Evolutionary conservation across 371 early-diverging fungal genomes (phyloP).

Genomic region (Mucor ambiguus): DNA sequence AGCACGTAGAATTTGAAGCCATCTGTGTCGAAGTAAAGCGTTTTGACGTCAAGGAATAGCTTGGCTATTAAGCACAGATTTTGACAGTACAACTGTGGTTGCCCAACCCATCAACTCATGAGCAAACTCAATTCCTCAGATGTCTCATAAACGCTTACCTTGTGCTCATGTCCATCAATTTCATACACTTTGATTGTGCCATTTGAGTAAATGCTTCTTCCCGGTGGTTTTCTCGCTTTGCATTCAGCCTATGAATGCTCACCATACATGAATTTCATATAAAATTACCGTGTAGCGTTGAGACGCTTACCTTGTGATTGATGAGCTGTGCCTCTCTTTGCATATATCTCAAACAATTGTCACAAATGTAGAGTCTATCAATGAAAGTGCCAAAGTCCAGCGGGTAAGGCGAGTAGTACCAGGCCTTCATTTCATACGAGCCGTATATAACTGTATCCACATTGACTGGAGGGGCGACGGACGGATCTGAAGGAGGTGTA

Average conservation of each 20-base stretch:
- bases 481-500: slow-evolving; percentile 28
- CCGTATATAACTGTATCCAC: slow-evolving; percentile 66
- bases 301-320: slow-evolving; percentile 50
- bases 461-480: slow-evolving; percentile 36
- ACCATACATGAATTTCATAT: neutral
- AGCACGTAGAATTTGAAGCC: slow-evolving; percentile 97
- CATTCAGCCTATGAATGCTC: slow-evolving; percentile 46
- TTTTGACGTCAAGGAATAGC: slow-evolving; percentile 98
- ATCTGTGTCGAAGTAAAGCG: slow-evolving; percentile 97
- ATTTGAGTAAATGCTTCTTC: slow-evolving; percentile 86
- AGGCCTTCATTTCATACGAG: slow-evolving; percentile 74
- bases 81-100: slow-evolving; percentile 83
- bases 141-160: slow-evolving; percentile 40
- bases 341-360: slow-evolving; percentile 83
- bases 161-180: slow-evolving; percentile 88
- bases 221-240: slow-evolving; percentile 79
- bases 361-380: slow-evolving; percentile 85
- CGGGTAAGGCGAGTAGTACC: slow-evolving; percentile 97
- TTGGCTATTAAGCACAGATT: slow-evolving; percentile 95
- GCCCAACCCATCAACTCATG: no score
- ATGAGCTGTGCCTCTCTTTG: slow-evolving; percentile 44
- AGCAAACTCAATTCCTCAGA: neutral
- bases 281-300: neutral
- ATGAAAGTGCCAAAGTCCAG: slow-evolving; percentile 71
- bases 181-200: slow-evolving; percentile 82